Percentiles rank a stretch among this genome's conserved stretches.
Evolutionary conservation across 2,329 filamentous ascomycete species (phyloP).

Genomic region (Aureobasidium sp.): DNA sequence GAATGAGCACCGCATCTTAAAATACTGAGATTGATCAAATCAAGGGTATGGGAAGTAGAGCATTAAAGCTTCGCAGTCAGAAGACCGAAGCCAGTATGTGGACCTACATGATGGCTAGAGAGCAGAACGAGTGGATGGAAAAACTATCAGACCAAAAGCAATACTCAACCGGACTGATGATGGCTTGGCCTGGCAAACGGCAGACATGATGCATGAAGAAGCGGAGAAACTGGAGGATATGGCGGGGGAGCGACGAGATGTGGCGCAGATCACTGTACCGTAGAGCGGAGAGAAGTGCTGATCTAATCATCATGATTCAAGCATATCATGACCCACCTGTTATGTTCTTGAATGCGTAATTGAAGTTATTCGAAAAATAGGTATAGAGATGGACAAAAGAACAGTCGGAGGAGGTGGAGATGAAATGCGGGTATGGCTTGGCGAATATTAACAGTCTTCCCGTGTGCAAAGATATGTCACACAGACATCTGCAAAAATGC

Average conservation of each 20-base stretch:
- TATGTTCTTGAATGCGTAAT: no score
- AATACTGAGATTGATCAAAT: neutral
- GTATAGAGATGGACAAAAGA: neutral
- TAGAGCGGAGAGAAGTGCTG: neutral
- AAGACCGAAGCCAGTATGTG: neutral
- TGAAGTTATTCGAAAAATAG: neutral
- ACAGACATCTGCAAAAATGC: no score
- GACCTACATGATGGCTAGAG: neutral
- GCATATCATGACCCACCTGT: no score
- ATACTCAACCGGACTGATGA: neutral
- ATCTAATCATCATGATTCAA: neutral
- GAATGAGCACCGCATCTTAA: neutral
- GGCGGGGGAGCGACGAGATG: neutral
- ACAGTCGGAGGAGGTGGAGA: neutral
- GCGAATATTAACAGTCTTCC: no score
- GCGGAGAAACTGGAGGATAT: neutral
- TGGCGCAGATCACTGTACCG: neutral
- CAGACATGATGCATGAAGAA: neutral
- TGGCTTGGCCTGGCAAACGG: neutral
- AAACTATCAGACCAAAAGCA: neutral
- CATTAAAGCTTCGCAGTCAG: neutral
- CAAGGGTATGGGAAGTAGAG: neutral
- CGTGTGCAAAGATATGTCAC: no score
- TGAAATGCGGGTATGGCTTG: neutral
- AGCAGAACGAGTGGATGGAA: constrained; percentile 5